phyloP scores from a whole-genome alignment of 768 basidiomycete species.

The Gautieria morchelliformis region DNA sequence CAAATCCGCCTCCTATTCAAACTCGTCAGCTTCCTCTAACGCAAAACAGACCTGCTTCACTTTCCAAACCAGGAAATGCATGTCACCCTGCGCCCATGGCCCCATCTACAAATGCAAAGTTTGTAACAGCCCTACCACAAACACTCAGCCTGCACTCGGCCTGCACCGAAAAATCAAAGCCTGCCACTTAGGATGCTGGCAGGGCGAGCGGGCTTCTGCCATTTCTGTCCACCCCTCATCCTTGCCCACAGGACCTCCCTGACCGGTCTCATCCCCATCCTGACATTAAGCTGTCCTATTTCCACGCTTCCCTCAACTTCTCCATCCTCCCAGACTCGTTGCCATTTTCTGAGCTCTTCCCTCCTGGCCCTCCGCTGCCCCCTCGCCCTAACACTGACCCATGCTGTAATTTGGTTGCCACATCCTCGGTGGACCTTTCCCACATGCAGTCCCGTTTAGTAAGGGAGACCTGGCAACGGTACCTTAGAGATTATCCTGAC shows the following conservation, averaged over 20 bases:
- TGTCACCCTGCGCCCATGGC: neutral
- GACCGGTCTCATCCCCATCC: neutral
- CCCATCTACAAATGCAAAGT: no score
- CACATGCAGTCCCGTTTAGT: neutral
- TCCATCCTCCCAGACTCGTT: no score
- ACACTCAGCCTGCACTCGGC: no score
- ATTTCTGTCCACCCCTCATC: no score
- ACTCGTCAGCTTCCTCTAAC: neutral
- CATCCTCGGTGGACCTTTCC: neutral
- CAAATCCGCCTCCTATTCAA: neutral
- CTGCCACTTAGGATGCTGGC: no score
- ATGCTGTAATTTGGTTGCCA: no score
- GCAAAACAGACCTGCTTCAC: no score
- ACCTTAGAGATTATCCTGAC: conserved; percentile 2
- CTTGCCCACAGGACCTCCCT: no score
- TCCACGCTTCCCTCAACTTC: neutral
- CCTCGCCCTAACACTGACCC: neutral
- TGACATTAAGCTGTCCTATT: neutral
- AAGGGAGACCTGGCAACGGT: neutral
- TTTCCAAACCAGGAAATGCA: neutral
- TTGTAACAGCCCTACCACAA: no score
- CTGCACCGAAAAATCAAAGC: no score
- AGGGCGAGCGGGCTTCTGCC: no score
- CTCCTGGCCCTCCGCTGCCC: neutral
- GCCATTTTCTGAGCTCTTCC: no score